Evolutionary conservation across 352 stramenopile species (phyloP).

Genomic region (Phytopythium boreale): DNA sequence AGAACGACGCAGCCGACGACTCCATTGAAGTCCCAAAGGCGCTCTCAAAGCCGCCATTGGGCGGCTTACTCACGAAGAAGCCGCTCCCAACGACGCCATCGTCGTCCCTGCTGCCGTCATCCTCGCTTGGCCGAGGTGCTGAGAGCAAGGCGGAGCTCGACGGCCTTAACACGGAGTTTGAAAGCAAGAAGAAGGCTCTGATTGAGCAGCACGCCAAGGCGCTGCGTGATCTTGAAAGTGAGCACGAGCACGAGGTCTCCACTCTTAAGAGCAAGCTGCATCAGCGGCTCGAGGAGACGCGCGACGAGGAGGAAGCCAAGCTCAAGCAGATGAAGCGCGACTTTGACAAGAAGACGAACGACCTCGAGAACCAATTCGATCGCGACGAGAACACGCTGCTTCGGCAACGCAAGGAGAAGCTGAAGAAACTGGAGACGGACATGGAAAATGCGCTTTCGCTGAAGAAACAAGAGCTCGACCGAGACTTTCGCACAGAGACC

Average conservation of each 20-base stretch:
- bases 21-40: slow-evolving; percentile 15
- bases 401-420: slow-evolving; percentile 56
- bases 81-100: slow-evolving; percentile 26
- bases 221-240: slow-evolving; percentile 29
- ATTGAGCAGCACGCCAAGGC: slow-evolving; percentile 36
- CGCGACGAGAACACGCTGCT: slow-evolving; percentile 52
- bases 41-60: slow-evolving; percentile 53
- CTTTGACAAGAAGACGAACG: slow-evolving; percentile 62
- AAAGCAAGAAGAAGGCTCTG: slow-evolving; percentile 51
- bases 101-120: slow-evolving; percentile 3
- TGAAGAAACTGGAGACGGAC: slow-evolving; percentile 59
- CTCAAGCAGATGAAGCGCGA: slow-evolving; percentile 61
- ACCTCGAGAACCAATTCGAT: slow-evolving; percentile 70
- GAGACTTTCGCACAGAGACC: slow-evolving; percentile 40
- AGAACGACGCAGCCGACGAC: slow-evolving; percentile 20
- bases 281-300: slow-evolving; percentile 42
- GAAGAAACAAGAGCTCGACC: slow-evolving; percentile 62
- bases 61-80: slow-evolving; percentile 48
- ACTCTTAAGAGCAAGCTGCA: slow-evolving; percentile 44
- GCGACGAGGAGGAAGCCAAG: slow-evolving; percentile 53
- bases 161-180: slow-evolving; percentile 24
- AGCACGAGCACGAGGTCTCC: slow-evolving; percentile 33
- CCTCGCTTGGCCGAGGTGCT: slow-evolving; percentile 8
- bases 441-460: slow-evolving; percentile 32
- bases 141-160: slow-evolving; percentile 43